phyloP scores from a whole-genome alignment of 2,329 filamentous ascomycete genomes.

The Pyrenochaeta sp. region DNA sequence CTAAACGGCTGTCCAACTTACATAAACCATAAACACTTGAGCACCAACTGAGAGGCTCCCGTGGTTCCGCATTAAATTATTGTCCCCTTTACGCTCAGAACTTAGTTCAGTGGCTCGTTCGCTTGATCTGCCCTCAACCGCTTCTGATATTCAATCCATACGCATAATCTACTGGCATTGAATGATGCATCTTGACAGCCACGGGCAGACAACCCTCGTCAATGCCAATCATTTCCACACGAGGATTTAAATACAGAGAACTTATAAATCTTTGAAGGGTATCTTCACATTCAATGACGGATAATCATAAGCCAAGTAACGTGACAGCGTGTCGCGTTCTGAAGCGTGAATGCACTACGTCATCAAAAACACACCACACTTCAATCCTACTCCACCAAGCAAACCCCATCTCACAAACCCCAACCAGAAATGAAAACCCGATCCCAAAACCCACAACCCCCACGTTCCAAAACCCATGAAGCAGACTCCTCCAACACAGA shows the following conservation, averaged over 20 bases:
- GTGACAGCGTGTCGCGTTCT: constrained; percentile 21
- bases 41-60: too few species aligned
- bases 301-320: constrained; percentile 9
- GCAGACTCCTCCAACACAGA: not conserved
- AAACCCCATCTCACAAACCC: not conserved
- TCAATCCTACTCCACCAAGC: not conserved
- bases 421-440: not conserved
- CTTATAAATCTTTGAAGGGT: not conserved
- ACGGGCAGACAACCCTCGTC: too few species aligned
- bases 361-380: constrained; percentile 14
- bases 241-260: too few species aligned
- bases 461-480: constrained; percentile 33
- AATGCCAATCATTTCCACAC: too few species aligned
- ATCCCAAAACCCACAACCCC: constrained; percentile 12
- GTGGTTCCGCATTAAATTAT: too few species aligned
- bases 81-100: too few species aligned
- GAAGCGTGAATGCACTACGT: constrained; percentile 26
- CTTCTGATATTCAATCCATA: too few species aligned
- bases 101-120: too few species aligned
- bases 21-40: too few species aligned
- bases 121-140: too few species aligned
- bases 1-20: not conserved
- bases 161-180: too few species aligned
- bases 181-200: too few species aligned
- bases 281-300: not conserved